These are phyloP conservation scores for Hylodesmum podocarpum DNA, from an alignment of 306 rosid genomes.

Conservation along the genomic window DNA sequence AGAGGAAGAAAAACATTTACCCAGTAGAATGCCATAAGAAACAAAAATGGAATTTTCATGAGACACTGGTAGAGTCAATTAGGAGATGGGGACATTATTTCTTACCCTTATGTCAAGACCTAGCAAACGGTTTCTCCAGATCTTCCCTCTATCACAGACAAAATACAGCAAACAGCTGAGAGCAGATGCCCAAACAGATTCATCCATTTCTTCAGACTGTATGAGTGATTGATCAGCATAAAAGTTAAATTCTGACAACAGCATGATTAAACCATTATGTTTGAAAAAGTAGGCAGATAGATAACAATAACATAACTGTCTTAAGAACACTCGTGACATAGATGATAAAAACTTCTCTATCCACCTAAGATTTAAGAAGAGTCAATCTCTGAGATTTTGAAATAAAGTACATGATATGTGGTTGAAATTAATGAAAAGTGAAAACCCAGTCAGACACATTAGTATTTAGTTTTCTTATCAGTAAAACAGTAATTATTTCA, in stretches of 20 bases:
- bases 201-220: slow-evolving; percentile 91
- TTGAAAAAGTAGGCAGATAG: slow-evolving; percentile 11
- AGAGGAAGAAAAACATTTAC: slow-evolving; percentile 12
- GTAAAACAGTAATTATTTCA: neutral
- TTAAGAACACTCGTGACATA: neutral
- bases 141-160: slow-evolving; percentile 92
- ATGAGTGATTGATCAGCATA: slow-evolving; percentile 15
- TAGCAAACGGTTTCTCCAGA: slow-evolving; percentile 72
- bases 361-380: neutral
- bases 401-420: neutral
- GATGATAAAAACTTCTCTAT: neutral
- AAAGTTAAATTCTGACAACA: slow-evolving; percentile 3
- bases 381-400: slow-evolving; percentile 1
- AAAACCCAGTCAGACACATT: neutral
- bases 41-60: slow-evolving; percentile 14
- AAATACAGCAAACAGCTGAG: slow-evolving; percentile 98
- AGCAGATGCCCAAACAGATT: slow-evolving; percentile 98
- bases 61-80: slow-evolving; percentile 5
- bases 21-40: slow-evolving; percentile 16
- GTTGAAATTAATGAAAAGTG: neutral
- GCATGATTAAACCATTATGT: neutral
- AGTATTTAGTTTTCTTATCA: neutral
- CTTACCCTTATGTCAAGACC: slow-evolving; percentile 99
- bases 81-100: slow-evolving; percentile 13
- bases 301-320: neutral